Evolutionary conservation across 2,329 filamentous ascomycete species (phyloP).

Genomic region (Annulohypoxylon truncatum): DNA sequence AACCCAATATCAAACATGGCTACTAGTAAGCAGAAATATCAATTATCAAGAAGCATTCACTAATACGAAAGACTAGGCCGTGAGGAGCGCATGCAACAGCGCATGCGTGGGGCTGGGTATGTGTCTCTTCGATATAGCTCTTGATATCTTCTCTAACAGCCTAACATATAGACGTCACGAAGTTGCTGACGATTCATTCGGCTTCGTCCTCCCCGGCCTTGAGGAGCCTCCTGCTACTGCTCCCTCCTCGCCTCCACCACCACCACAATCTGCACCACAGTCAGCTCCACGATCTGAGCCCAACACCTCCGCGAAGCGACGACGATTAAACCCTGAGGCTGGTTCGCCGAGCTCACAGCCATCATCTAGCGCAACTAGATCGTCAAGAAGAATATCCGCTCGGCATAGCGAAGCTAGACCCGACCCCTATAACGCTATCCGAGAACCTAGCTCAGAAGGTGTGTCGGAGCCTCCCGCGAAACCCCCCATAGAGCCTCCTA

Average conservation of each 20-base stretch:
- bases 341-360: slow-evolving; percentile 30
- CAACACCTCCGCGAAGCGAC: slow-evolving; percentile 62
- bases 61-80: slow-evolving; percentile 56
- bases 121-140: slow-evolving; percentile 42
- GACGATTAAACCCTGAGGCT: slow-evolving; percentile 50
- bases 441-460: slow-evolving; percentile 33
- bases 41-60: background rate
- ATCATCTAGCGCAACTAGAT: slow-evolving; percentile 37
- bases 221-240: slow-evolving; percentile 44
- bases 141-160: slow-evolving; percentile 23
- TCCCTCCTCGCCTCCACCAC: slow-evolving; percentile 24
- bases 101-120: slow-evolving; percentile 73
- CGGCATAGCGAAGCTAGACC: slow-evolving; percentile 36
- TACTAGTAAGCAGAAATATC: slow-evolving; percentile 47
- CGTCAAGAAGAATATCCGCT: slow-evolving; percentile 34
- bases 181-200: slow-evolving; percentile 70
- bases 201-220: slow-evolving; percentile 59
- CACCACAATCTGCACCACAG: slow-evolving; percentile 38
- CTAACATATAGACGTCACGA: slow-evolving; percentile 60
- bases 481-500: slow-evolving; percentile 1
- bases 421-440: slow-evolving; percentile 38
- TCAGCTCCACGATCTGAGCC: slow-evolving; percentile 55
- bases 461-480: slow-evolving; percentile 9
- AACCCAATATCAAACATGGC: slow-evolving; percentile 46
- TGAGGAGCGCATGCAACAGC: slow-evolving; percentile 72